phyloP scores from a whole-genome alignment of 1,139 yeast genomes.

The Kodamaea alishanica region DNA sequence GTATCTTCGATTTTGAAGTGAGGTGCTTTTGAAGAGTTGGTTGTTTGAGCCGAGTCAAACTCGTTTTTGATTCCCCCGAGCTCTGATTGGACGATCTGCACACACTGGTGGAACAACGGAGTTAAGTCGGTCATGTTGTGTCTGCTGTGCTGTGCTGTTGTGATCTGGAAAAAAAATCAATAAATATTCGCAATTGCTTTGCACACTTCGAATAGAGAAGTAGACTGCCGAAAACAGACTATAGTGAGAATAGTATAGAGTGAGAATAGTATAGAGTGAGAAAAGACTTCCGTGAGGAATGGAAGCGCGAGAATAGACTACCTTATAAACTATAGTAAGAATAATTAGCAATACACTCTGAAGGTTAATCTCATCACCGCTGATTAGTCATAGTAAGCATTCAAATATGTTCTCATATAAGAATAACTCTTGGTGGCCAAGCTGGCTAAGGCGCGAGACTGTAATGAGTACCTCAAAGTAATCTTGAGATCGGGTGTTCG shows the following conservation, averaged over 20 bases:
- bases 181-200: too few relatives aligned
- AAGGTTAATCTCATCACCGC: too few relatives aligned
- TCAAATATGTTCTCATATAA: too few relatives aligned
- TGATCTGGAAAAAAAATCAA: background rate
- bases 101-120: slow-evolving; percentile 48
- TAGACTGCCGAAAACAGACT: too few relatives aligned
- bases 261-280: too few relatives aligned
- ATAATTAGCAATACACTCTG: too few relatives aligned
- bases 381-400: too few relatives aligned
- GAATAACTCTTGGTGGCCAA: slow-evolving; percentile 63
- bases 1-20: slow-evolving; percentile 40
- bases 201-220: too few relatives aligned
- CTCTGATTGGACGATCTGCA: slow-evolving; percentile 38
- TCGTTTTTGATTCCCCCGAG: slow-evolving; percentile 13
- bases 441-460: slow-evolving; percentile 83
- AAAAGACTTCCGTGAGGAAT: too few relatives aligned
- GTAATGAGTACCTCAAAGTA: slow-evolving; percentile 51
- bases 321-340: too few relatives aligned
- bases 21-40: slow-evolving; percentile 2
- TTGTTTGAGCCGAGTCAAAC: slow-evolving; percentile 8
- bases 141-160: background rate
- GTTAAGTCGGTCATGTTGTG: slow-evolving; percentile 50
- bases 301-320: too few relatives aligned
- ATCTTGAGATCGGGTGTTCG: slow-evolving; percentile 86
- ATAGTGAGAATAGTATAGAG: too few relatives aligned